Evolutionary conservation across 768 basidiomycete species (phyloP).

Genomic region (Collybiopsis luxurians): DNA sequence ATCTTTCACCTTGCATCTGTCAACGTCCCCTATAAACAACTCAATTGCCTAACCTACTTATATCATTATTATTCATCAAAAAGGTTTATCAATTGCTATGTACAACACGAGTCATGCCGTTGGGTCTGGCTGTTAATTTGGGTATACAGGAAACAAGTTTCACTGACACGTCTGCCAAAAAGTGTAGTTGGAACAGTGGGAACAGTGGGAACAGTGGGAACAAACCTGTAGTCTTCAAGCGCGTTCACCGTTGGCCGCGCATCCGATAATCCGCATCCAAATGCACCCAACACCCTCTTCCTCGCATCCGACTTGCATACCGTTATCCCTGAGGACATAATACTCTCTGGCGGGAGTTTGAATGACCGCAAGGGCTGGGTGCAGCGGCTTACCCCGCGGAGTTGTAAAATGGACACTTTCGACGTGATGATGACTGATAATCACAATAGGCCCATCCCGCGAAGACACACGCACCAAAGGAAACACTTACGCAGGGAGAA

Average conservation of each 20-base stretch:
- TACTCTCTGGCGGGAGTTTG: constrained; percentile 72
- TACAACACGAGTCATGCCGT: too few species aligned
- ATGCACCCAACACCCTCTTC: constrained; percentile 64
- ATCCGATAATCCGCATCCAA: constrained; percentile 62
- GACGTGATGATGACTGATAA: constrained; percentile 64
- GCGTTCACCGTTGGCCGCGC: constrained; percentile 21
- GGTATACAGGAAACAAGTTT: too few species aligned
- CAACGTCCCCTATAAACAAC: neutral
- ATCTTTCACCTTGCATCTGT: neutral
- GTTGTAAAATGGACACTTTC: constrained; percentile 71
- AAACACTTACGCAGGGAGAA: constrained; percentile 58
- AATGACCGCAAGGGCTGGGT: constrained; percentile 62
- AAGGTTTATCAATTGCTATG: too few species aligned
- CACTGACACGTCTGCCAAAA: too few species aligned
- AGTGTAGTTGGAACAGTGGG: too few species aligned
- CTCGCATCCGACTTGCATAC: constrained; percentile 74
- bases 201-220: too few species aligned
- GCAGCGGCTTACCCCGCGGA: constrained; percentile 39
- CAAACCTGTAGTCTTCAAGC: neutral
- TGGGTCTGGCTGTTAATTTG: too few species aligned
- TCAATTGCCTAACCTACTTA: neutral
- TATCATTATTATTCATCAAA: neutral
- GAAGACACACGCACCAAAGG: neutral
- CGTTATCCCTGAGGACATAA: constrained; percentile 69
- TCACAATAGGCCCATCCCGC: neutral